Evolutionary conservation across 139 green algal species (phyloP).

Genomic region (Yamagishiella unicocca): DNA sequence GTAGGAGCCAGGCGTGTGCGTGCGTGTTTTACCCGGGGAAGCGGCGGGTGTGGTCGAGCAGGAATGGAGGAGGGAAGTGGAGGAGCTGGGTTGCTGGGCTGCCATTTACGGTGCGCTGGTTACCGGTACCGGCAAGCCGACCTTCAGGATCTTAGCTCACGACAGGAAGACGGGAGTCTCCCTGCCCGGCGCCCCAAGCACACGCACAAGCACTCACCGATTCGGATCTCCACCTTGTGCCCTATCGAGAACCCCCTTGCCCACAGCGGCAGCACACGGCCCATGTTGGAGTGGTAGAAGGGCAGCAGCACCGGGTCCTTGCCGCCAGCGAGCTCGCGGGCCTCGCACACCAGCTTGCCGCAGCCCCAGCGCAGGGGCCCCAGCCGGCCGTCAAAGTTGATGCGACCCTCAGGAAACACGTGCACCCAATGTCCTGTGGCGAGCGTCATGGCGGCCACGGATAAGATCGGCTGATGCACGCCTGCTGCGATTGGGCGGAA

Average conservation of each 20-base stretch:
- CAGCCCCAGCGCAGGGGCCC: slow-evolving; percentile 82
- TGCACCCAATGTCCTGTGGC: slow-evolving; percentile 86
- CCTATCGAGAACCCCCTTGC: slow-evolving; percentile 55
- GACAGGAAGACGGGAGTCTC: no score
- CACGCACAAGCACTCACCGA: slow-evolving; percentile 21
- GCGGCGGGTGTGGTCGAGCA: no score
- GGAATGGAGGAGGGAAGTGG: no score
- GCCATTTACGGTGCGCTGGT: no score
- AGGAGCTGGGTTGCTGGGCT: no score
- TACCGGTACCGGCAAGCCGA: no score
- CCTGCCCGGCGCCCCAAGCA: no score
- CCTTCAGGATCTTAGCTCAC: no score
- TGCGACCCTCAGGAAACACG: slow-evolving; percentile 89
- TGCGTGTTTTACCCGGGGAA: no score
- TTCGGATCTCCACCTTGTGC: slow-evolving; percentile 16
- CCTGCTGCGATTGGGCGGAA: slow-evolving; percentile 52
- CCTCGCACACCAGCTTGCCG: slow-evolving; percentile 84
- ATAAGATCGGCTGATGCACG: slow-evolving; percentile 79
- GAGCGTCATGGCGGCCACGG: slow-evolving; percentile 54
- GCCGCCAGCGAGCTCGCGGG: slow-evolving; percentile 28
- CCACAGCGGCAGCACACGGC: slow-evolving; percentile 73
- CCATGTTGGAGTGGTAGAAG: slow-evolving; percentile 90
- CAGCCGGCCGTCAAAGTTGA: slow-evolving; percentile 80
- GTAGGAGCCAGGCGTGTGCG: no score
- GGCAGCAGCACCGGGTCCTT: slow-evolving; percentile 84